These are phyloP conservation scores for Nicotiana sylvestris DNA, from an alignment of 257 asterid genomes.

Conservation along the genomic window DNA sequence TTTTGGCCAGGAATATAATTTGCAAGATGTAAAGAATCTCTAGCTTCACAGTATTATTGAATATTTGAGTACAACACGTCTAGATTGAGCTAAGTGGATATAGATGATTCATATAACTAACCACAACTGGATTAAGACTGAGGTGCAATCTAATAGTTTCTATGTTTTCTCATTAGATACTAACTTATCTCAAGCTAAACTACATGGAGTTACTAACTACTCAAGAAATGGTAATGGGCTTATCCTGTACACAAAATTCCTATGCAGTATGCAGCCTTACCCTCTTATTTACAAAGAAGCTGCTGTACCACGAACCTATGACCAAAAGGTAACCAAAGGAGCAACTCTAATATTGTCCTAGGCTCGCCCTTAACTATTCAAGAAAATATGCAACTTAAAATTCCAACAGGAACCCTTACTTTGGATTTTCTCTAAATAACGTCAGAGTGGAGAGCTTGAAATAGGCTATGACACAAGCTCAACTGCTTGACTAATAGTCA, in stretches of 20 bases:
- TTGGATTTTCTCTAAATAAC: neutral
- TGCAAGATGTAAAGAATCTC: neutral
- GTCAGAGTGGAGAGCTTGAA: neutral
- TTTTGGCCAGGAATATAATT: neutral
- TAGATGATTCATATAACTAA: neutral
- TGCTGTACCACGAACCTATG: neutral
- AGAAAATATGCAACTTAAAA: neutral
- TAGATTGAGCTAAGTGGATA: neutral
- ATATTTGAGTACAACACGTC: neutral
- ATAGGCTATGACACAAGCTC: neutral
- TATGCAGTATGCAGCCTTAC: neutral
- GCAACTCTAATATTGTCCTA: neutral
- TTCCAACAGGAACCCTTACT: neutral
- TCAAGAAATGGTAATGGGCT: neutral
- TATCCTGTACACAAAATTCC: neutral
- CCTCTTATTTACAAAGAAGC: conserved; percentile 5
- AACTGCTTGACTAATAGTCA: neutral
- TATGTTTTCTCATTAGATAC: neutral
- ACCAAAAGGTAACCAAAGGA: neutral
- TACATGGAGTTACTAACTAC: neutral
- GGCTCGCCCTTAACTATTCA: neutral
- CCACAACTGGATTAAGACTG: neutral
- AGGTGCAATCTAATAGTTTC: neutral
- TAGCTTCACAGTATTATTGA: neutral
- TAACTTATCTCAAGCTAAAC: neutral